Conservation (phyloP, 768 basidiomycete genomes). For the Rhizopogon sp. region DNA sequence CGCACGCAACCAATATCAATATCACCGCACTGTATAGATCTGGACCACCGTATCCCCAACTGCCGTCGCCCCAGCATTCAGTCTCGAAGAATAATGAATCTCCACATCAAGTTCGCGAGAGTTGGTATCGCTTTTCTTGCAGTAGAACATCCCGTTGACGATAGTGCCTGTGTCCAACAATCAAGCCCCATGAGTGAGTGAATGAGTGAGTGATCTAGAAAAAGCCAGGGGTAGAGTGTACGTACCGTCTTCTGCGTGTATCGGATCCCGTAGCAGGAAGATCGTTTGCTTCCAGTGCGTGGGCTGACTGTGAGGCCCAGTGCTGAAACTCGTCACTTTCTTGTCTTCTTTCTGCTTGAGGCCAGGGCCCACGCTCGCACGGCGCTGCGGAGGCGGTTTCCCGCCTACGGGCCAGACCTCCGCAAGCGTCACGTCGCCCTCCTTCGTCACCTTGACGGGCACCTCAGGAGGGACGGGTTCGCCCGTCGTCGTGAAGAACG, state of each 20-base stretch:
- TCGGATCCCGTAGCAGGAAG: conserved; percentile 78
- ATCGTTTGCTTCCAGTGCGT: conserved; percentile 98
- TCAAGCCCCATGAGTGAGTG: neutral
- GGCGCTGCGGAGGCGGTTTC: conserved; percentile 52
- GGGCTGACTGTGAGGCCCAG: conserved; percentile 78
- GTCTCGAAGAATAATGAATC: conserved; percentile 66
- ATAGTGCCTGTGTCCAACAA: conserved; percentile 48
- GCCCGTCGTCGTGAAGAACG: conserved; percentile 74
- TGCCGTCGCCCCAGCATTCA: conserved; percentile 27
- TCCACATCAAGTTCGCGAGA: conserved; percentile 88
- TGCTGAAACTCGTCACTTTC: conserved; percentile 73
- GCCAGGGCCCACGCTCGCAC: conserved; percentile 48
- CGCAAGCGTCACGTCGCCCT: conserved; percentile 58
- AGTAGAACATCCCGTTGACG: conserved; percentile 78
- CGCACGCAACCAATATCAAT: neutral
- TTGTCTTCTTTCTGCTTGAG: conserved; percentile 36
- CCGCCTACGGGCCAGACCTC: conserved; percentile 80
- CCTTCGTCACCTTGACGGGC: conserved; percentile 50
- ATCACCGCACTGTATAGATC: conserved; percentile 70
- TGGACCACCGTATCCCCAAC: conserved; percentile 55
- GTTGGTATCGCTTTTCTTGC: conserved; percentile 74
- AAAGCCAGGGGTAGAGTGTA: conserved; percentile 1
- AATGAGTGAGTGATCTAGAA: neutral
- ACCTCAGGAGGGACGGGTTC: conserved; percentile 47
- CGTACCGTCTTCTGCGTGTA: conserved; percentile 71